A percentile compares a stretch with the other conserved stretches of the same genome.
phyloP scores from a whole-genome alignment of 1,284 basidiomycete genomes.

The Trichosporon inkin region DNA sequence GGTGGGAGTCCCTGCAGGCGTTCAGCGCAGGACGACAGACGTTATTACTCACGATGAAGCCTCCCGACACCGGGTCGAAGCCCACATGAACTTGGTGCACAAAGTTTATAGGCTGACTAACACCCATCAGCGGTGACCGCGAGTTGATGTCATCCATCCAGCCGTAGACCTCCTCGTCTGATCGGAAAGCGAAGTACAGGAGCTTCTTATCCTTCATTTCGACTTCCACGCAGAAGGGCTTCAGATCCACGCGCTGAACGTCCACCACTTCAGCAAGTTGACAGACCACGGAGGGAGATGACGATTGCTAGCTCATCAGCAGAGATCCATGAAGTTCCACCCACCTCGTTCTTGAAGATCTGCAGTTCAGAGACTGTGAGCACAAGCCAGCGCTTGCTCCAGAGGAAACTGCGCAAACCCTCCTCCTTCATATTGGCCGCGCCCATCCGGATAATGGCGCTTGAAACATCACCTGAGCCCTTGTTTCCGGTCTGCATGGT shows the following conservation, averaged over 20 bases:
- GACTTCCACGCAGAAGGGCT: slow-evolving; percentile 82
- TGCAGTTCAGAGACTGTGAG: slow-evolving; percentile 74
- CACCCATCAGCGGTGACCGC: slow-evolving; percentile 85
- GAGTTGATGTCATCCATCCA: slow-evolving; percentile 97
- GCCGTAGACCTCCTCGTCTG: slow-evolving; percentile 89
- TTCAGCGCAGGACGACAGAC: not conserved
- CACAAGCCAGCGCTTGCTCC: slow-evolving; percentile 86
- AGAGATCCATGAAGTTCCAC: slow-evolving; percentile 26
- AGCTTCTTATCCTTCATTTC: slow-evolving; percentile 71
- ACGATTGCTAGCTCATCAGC: slow-evolving; percentile 33
- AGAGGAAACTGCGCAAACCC: slow-evolving; percentile 75
- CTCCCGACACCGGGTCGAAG: slow-evolving; percentile 89
- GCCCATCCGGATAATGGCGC: slow-evolving; percentile 52
- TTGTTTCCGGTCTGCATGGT: slow-evolving; percentile 19
- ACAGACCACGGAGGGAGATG: slow-evolving; percentile 29
- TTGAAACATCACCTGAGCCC: slow-evolving; percentile 17
- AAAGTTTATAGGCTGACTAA: slow-evolving; percentile 92
- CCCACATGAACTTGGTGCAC: slow-evolving; percentile 98
- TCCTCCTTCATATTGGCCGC: slow-evolving; percentile 81
- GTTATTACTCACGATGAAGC: slow-evolving; percentile 68
- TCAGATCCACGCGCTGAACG: slow-evolving; percentile 85
- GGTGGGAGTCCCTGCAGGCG: slow-evolving; percentile 77
- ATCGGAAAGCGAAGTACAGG: slow-evolving; percentile 62
- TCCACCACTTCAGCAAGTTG: slow-evolving; percentile 71
- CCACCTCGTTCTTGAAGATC: slow-evolving; percentile 89